Evolutionary conservation across 2,329 filamentous ascomycete species (phyloP), one percentile per base, ranked within the genome.

Genomic region (Curvularia sp.): DNA sequence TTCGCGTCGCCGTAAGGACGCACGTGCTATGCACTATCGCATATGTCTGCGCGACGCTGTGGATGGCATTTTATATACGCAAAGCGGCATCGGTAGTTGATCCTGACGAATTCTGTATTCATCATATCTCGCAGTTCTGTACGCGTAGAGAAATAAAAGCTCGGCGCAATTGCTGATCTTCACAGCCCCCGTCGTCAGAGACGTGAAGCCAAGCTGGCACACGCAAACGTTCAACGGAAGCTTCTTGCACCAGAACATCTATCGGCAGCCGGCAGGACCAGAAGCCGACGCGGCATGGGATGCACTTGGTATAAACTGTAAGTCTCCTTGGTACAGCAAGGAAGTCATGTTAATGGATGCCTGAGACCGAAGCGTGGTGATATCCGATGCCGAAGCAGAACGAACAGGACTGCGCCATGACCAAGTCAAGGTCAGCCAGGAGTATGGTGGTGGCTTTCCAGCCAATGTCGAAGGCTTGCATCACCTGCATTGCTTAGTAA

Each of bases 281-380:
- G 82, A 84, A 49, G 84, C 86, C 0, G 86, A 88, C 59, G 79
- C 78, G 3, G 86, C 85, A 0, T 88, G 86, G 86, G 79, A 76
- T 21, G 77, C 78, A 1, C 62, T 86, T 0, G 84, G 83, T 9
- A 75, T 81, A 0, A 79, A 84, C 15, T 86, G 83, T 85, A 59
- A 60, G 80, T 63, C 80, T 61, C 9, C 2, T 10, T 15, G 1
- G 15, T 15, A 3, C 15, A 27, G 23, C 1, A 13, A 25, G 5
- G 3, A 6, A 3, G 23, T 21, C 15, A 5, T 13, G 28, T 41
- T 63, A 23, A 57, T 42, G n/a, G 32, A 19, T 42, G 2, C 30
- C 18, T 5, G 9, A 76, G 74, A 74, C 34, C 55, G 57, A 47
- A 63, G 81, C 7, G 76, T 85, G 3, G 69, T 84, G 2, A 80